phyloP scores from a whole-genome alignment of 257 asterid species.

The Salvia rosmarinus region DNA sequence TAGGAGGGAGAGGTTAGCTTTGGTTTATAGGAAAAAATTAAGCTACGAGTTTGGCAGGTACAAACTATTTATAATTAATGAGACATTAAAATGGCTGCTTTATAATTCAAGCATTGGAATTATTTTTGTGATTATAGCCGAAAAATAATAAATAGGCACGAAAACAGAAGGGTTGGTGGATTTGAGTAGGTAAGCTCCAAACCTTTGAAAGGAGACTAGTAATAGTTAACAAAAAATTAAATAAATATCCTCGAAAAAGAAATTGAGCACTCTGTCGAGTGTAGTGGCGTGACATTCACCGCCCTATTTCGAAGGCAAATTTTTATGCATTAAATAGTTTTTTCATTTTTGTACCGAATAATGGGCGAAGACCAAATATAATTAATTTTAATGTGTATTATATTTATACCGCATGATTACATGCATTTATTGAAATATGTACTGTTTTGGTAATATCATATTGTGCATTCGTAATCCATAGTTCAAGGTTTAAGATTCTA shows the following conservation, averaged over 20 bases:
- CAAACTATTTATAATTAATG: background rate
- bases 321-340: too few species aligned
- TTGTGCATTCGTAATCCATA: too few species aligned
- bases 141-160: background rate
- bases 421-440: background rate
- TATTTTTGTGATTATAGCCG: background rate
- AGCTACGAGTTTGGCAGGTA: background rate
- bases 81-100: too few species aligned
- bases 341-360: too few species aligned
- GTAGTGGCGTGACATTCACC: background rate
- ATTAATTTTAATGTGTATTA: too few species aligned
- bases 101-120: too few species aligned
- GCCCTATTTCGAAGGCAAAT: background rate
- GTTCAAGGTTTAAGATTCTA: too few species aligned
- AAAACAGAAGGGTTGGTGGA: conserved; percentile 32
- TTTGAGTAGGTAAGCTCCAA: conserved; percentile 38
- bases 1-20: background rate
- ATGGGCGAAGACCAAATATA: too few species aligned
- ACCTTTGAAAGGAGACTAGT: background rate
- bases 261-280: background rate
- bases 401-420: too few species aligned
- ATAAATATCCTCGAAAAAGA: too few species aligned
- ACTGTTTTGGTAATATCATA: too few species aligned
- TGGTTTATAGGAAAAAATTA: background rate
- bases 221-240: too few species aligned